Base-by-base conservation (phyloP, 352 stramenopile species). In the Nothophytophthora sp. region DNA sequence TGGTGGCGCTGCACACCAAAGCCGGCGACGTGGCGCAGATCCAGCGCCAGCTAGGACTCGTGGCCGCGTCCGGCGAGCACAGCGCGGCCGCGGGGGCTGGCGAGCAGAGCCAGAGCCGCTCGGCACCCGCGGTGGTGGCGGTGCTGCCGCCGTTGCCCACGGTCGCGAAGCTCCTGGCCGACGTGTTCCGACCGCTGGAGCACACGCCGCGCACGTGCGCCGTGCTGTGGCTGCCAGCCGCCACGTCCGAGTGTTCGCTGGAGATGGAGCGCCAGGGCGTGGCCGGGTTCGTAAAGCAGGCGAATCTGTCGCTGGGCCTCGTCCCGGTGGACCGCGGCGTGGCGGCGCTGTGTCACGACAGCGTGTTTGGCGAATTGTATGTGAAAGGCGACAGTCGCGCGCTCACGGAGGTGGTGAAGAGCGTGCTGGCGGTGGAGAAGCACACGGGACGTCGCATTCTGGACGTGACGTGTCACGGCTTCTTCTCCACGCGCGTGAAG, bases 221-320 rank as follows among this genome's bases (percentile, higher is more conserved):
- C 5, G 71, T 90, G 18, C 59, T 89, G 11, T 92, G 82, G 82
- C 63, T 90, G 13, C 82, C 82, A 0, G 23, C 63, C 0, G 77
- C 69, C 15, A 86, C 78, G 6, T 64, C 77, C 5, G 77, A 88
- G 37, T 81, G 75, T 35, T 47, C 68, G 19, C 43, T 90, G 23
- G 82, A 92, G 49, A 88, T 92, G 79, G 82, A 92, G 38, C 70
- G 76, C 7, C 77, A 90, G 50, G 82, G 80, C 1, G 60, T 90
- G 1, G 64, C 71, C 15, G 79, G 71, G 5, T 67, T 86, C 24
- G 61, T 88, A 6, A 35, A 34, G 13, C 71, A 92, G 62, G 45
- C 56, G 13, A 78, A 88, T 41, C 56, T 92, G 30, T 54, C 63
- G 18, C 51, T 92, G 6, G 77, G 73, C 0, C 44, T 92, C 11